phyloP scores from a whole-genome alignment of 2,329 filamentous ascomycete genomes.

The Xylaria sp. region DNA sequence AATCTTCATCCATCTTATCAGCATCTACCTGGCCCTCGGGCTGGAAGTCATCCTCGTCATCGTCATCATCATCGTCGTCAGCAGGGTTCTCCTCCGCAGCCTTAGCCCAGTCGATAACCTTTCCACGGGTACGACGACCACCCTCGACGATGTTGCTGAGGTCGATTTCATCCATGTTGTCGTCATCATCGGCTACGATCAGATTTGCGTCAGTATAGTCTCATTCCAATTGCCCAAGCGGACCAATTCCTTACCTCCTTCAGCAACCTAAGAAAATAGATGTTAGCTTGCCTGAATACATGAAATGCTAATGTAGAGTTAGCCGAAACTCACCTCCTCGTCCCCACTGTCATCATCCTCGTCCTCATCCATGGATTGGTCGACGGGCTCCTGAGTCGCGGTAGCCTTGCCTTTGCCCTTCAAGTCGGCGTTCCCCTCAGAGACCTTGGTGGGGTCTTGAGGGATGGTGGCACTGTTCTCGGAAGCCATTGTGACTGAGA shows the following conservation, averaged over 20 bases:
- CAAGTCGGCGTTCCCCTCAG: constrained; percentile 53
- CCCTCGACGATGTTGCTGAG: constrained; percentile 81
- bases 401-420: constrained; percentile 91
- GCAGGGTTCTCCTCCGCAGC: constrained; percentile 78
- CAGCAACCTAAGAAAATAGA: constrained; percentile 28
- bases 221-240: neutral
- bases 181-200: constrained; percentile 69
- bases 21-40: constrained; percentile 64
- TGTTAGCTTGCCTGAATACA: constrained; percentile 28
- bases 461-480: constrained; percentile 57
- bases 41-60: constrained; percentile 74
- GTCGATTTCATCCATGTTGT: constrained; percentile 91
- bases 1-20: constrained; percentile 72
- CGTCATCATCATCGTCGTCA: constrained; percentile 75
- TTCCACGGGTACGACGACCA: constrained; percentile 86
- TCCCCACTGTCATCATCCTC: constrained; percentile 73
- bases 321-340: constrained; percentile 55
- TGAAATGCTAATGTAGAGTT: constrained; percentile 16
- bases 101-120: constrained; percentile 91
- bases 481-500: constrained; percentile 51
- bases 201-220: constrained; percentile 16
- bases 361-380: constrained; percentile 75
- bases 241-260: constrained; percentile 35
- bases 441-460: constrained; percentile 50
- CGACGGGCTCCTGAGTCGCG: constrained; percentile 58